phyloP scores from a whole-genome alignment of 306 rosid genomes.

The Medicago ruthenica region DNA sequence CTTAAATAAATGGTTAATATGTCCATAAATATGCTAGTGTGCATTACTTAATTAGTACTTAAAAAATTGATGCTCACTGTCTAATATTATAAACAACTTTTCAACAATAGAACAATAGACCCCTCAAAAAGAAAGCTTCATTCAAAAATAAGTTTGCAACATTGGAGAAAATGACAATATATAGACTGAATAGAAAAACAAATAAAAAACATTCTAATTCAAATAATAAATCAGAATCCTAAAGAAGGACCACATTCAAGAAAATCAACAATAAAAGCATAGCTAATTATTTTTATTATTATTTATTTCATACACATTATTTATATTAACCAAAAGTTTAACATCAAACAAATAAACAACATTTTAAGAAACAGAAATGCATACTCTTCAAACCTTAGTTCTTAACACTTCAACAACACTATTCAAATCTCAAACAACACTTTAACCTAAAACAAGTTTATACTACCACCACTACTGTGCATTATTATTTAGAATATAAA shows the following conservation, averaged over 20 bases:
- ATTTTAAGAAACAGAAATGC: constrained; percentile 4
- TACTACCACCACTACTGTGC: background rate
- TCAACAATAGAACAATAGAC: background rate
- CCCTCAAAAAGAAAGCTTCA: constrained; percentile 2
- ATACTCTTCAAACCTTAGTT: constrained; percentile 3
- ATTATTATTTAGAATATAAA: background rate
- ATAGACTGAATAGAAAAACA: constrained; percentile 23
- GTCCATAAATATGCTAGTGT: background rate
- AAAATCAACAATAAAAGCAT: constrained; percentile 15
- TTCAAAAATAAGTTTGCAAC: background rate
- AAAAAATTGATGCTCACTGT: background rate
- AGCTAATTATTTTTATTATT: background rate
- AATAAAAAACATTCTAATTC: background rate
- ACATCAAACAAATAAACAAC: constrained; percentile 7
- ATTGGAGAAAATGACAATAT: constrained; percentile 34
- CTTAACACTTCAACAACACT: constrained; percentile 15
- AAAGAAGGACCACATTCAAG: constrained; percentile 37
- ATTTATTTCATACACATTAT: background rate
- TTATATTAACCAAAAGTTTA: background rate
- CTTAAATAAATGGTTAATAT: too few species aligned
- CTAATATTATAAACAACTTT: background rate
- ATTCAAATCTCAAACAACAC: constrained; percentile 35
- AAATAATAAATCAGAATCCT: constrained; percentile 28
- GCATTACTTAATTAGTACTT: background rate
- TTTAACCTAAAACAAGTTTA: background rate